Evolutionary conservation across 805 yeast genomes (phyloP).

Genomic region (Kuraishia molischiana): DNA sequence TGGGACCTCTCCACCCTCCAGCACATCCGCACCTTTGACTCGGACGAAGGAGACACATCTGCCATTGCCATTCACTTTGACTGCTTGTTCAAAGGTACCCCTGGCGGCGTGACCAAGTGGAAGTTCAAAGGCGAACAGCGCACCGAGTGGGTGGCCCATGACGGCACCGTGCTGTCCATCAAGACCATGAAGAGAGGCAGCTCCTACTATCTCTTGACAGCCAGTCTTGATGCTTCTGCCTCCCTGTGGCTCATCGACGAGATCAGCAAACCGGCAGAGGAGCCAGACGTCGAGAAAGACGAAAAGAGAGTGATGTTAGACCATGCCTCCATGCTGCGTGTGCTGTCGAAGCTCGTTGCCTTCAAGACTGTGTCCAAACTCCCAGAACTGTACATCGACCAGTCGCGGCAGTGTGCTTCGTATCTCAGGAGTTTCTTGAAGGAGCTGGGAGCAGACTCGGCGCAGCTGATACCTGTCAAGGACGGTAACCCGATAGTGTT

Average conservation of each 20-base stretch:
- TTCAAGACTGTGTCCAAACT: slow-evolving; percentile 72
- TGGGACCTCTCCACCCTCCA: slow-evolving; percentile 87
- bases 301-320: slow-evolving; percentile 19
- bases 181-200: slow-evolving; percentile 31
- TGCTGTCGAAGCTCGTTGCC: slow-evolving; percentile 52
- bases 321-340: slow-evolving; percentile 54
- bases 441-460: slow-evolving; percentile 57
- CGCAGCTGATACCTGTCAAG: slow-evolving; percentile 62
- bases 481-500: slow-evolving; percentile 82
- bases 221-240: slow-evolving; percentile 61
- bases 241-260: slow-evolving; percentile 58
- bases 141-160: slow-evolving; percentile 40
- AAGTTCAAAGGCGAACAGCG: slow-evolving; percentile 33
- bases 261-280: not conserved
- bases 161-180: slow-evolving; percentile 43
- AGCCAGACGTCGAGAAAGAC: slow-evolving; percentile 4
- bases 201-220: slow-evolving; percentile 45
- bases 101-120: slow-evolving; percentile 40
- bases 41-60: slow-evolving; percentile 41
- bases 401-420: slow-evolving; percentile 81
- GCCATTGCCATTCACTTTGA: slow-evolving; percentile 47
- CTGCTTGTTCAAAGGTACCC: slow-evolving; percentile 56
- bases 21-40: slow-evolving; percentile 33
- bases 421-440: slow-evolving; percentile 53
- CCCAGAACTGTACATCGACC: slow-evolving; percentile 60